A percentile compares a stretch with the other conserved stretches of the same genome.
phyloP scores from a whole-genome alignment of 768 basidiomycete species.

The Lactarius indigo region DNA sequence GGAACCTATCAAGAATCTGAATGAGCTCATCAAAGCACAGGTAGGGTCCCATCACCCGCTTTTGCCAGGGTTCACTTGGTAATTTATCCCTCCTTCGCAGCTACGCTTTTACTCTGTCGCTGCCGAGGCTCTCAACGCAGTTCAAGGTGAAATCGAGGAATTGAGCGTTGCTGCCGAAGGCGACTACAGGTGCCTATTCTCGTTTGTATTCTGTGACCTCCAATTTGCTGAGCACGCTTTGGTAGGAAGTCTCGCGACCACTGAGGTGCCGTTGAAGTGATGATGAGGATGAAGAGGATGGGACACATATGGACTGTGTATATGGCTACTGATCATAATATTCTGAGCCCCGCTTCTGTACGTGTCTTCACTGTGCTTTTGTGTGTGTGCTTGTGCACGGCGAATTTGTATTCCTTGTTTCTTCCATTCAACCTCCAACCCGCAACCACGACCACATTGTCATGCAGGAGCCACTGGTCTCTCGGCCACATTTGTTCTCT shows the following conservation, averaged over 20 bases:
- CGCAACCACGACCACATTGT: constrained; percentile 4
- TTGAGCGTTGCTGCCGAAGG: constrained; percentile 90
- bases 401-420: constrained; percentile 20
- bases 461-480: constrained; percentile 29
- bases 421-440: background rate
- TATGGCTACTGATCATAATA: constrained; percentile 16
- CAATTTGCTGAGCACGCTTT: constrained; percentile 6
- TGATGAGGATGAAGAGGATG: constrained; percentile 2
- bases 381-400: constrained; percentile 11
- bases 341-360: constrained; percentile 16
- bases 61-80: background rate
- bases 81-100: constrained; percentile 34
- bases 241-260: constrained; percentile 86
- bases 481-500: constrained; percentile 33
- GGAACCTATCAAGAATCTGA: constrained; percentile 92
- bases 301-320: constrained; percentile 13
- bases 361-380: constrained; percentile 15
- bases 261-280: constrained; percentile 50
- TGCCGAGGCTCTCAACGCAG: constrained; percentile 74
- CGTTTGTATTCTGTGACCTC: background rate
- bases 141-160: constrained; percentile 92
- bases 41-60: constrained; percentile 33
- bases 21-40: constrained; percentile 89
- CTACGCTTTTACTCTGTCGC: constrained; percentile 70
- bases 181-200: constrained; percentile 70